Evolutionary conservation across 176 grass and related monocot species (phyloP).

Genomic region (Oryza nivara): DNA sequence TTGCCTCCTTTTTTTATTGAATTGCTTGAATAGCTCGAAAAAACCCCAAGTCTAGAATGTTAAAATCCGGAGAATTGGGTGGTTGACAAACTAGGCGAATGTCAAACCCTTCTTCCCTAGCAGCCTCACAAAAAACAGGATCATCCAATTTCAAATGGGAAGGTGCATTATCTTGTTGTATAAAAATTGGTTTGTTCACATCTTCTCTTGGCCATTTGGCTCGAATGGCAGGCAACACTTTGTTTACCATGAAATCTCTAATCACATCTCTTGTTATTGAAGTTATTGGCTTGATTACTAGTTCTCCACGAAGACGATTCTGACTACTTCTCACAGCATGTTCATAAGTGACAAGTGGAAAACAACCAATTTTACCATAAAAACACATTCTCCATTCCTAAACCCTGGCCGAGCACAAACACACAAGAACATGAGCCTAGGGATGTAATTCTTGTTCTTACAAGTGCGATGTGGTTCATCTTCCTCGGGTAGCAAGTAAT

Average conservation of each 20-base stretch:
- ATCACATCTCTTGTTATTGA: no score
- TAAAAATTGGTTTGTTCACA: neutral
- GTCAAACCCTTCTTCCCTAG: neutral
- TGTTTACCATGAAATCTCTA: neutral
- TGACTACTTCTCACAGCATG: no score
- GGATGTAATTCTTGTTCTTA: no score
- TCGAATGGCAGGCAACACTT: neutral
- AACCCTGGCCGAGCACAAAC: no score
- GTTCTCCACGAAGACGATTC: no score
- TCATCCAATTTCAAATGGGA: neutral
- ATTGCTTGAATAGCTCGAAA: neutral
- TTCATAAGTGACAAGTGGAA: no score
- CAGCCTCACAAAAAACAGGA: neutral
- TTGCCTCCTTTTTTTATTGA: neutral
- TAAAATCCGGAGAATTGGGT: neutral
- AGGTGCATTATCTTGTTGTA: neutral
- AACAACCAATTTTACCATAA: no score
- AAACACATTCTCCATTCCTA: no score
- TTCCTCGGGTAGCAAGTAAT: no score
- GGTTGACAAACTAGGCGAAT: neutral
- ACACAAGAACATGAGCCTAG: no score
- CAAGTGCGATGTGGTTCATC: no score
- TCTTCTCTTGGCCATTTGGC: neutral
- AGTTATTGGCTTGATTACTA: no score
- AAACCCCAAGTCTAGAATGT: neutral